Percentiles rank a stretch among this genome's conserved stretches.
Evolutionary conservation across 2,329 filamentous ascomycete genomes (phyloP).

Genomic region (Epichloe glyceriae): DNA sequence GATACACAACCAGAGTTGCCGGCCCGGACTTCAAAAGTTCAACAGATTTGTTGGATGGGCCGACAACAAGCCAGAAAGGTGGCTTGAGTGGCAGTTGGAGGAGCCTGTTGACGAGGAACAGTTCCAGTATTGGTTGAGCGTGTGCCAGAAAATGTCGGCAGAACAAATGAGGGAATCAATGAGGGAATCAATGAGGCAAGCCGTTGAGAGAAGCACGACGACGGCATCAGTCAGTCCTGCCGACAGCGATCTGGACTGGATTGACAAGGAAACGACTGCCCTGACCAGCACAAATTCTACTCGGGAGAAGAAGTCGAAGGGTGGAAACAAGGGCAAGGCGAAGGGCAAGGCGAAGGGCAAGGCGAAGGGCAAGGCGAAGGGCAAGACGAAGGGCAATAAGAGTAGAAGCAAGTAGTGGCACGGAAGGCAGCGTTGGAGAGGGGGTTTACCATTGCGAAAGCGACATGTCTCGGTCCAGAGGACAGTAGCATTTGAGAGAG

Average conservation of each 20-base stretch:
- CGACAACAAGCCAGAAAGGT: constrained; percentile 10
- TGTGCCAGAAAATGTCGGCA: background rate
- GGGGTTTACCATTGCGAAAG: background rate
- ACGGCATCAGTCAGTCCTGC: background rate
- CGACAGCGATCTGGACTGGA: background rate
- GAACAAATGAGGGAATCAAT: background rate
- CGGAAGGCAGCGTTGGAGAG: background rate
- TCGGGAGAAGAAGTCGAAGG: background rate
- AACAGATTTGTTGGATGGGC: constrained; percentile 14
- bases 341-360: background rate
- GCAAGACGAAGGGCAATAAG: background rate
- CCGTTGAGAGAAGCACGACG: background rate
- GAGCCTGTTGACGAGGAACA: background rate
- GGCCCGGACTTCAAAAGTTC: constrained; percentile 9
- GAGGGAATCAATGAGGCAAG: background rate
- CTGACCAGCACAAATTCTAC: background rate
- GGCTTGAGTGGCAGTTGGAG: constrained; percentile 15
- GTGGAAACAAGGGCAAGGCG: background rate
- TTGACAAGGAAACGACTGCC: background rate
- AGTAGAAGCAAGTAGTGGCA: background rate
- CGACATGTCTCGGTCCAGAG: too few relatives aligned
- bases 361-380: background rate
- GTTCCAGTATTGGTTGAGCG: background rate
- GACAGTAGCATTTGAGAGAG: too few relatives aligned
- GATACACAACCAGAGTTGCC: constrained; percentile 5